These are phyloP conservation scores for Trichaptum fuscoviolaceum DNA, from an alignment of 768 basidiomycete species.

Conservation along the genomic window DNA sequence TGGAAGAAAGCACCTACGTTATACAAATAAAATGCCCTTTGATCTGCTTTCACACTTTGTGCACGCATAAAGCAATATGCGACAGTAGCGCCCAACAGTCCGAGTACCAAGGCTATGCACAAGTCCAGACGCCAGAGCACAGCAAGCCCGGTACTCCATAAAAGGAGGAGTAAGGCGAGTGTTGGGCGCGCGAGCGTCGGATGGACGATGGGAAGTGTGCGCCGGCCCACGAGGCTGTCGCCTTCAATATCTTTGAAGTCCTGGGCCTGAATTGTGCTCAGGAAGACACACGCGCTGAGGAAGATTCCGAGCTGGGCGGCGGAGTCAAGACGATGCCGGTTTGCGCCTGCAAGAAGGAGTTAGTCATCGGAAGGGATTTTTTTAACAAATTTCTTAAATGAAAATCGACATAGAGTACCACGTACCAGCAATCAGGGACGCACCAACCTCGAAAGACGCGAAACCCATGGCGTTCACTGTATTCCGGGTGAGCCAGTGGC, in stretches of 20 bases:
- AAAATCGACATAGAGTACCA: conserved; percentile 17
- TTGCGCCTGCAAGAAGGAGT: conserved; percentile 26
- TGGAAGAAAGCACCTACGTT: background rate
- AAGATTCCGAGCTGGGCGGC: background rate
- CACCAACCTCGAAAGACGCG: conserved; percentile 32
- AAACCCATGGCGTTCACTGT: conserved; percentile 35
- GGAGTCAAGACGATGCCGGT: conserved; percentile 5
- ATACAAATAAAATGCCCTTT: background rate
- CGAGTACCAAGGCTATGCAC: conserved; percentile 21
- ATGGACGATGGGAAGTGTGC: conserved; percentile 38
- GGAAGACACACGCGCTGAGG: conserved; percentile 29
- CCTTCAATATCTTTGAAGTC: conserved; percentile 43
- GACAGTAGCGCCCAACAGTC: background rate
- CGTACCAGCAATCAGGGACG: conserved; percentile 34
- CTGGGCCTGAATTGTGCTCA: conserved; percentile 44
- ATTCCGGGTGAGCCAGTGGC: conserved; percentile 35
- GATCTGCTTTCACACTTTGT: background rate
- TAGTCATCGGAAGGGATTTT: conserved; percentile 21
- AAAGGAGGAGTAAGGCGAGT: conserved; percentile 27
- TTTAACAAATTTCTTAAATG: conserved; percentile 22
- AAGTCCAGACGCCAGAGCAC: conserved; percentile 31
- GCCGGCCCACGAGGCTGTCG: conserved; percentile 32
- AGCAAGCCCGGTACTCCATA: conserved; percentile 32
- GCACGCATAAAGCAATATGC: background rate
- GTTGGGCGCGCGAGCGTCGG: conserved; percentile 21